Evolutionary conservation across 2,329 filamentous ascomycete species (phyloP), one percentile per base, ranked within the genome.

Genomic region (Aureobasidium namibiae): DNA sequence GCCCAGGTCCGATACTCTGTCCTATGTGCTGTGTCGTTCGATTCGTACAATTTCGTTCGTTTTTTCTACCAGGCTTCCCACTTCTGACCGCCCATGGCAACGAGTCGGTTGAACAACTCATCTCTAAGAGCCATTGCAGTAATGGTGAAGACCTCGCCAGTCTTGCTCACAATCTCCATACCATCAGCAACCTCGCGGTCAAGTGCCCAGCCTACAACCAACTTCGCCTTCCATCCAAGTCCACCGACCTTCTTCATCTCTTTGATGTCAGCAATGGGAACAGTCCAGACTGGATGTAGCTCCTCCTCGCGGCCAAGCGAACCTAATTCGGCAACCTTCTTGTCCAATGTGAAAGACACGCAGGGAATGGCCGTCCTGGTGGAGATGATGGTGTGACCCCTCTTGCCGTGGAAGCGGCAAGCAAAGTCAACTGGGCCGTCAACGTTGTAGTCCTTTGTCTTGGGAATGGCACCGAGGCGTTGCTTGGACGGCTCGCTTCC

Each of bases 231-330:
- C 89, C 89, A 95, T 0, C 89, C 89, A 36, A 92, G 77, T 0
- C 90, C 90, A 4, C 90, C 89, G 1, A 92, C 76, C 73, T 95
- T 95, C 70, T 85, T 87, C 56, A 95, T 68, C 70, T 92, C 88
- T 53, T 71, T 75, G 46, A 95, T 86, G 16, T 92, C 87, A 0
- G 79, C 79, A 3, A 94, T 80, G 0, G 88, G 79, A 0, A 94
- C 77, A 6, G 81, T 85, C 82, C 89, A 95, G 0, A 82, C 71
- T 0, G 88, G 84, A 60, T 80, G 74, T 24, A 80, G 65, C 61
- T 80, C 76, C 24, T 85, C 80, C 4, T 57, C 74, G 67, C 67
- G 77, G 1, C 75, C 64, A 64, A 78, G 69, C 10, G 65, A 65
- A 10, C 56, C 61, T 9, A 64, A 61, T 65, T 75, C 74, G 41